Base-by-base conservation (phyloP, 257 asterid species). In the Solanum paucissectum region DNA sequence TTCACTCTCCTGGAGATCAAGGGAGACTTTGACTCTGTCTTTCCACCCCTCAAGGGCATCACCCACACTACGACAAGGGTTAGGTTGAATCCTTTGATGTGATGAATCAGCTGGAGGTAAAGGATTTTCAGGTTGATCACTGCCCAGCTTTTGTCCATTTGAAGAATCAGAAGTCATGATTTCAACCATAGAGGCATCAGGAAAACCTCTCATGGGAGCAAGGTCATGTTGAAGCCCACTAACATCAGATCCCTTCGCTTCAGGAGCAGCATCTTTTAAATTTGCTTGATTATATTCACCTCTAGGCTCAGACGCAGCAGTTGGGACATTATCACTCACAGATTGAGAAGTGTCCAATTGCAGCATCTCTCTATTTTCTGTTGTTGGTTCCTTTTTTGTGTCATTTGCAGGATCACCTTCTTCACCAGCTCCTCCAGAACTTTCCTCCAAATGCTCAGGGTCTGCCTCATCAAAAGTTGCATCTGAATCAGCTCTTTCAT, bases 31-130 rank as follows among this genome's bases (percentile, higher is more conserved):
- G 77, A 95, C 95, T 88, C 98, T 93, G 91, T 97, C 98, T 94
- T 97, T 97, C 99, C 99, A 97, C 71, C 95, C 98, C 36, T 96
- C 99, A 60, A 97, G 93, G 21, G 99, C 99, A 88, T 95, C 94
- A 34, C 99, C 99, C 37, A 97, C 89, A 88, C 92, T 96, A 52
- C 99, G 98, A 85, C 90, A 94, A 49, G 99, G 99, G 89, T 97
- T 96, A 4, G 97, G 96, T 89, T 92, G 93, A 77, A 87, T 64
- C 89, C 93, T 95, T 93, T 90, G 94, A 64, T 69, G 60, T 81
- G 85, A 92, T 34, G 95, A 87, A 86, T 95, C 95, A 20, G 88
- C 79, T 73, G 88, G 91, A 73, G 94, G 93, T 42, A 87, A 68
- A 27, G 93, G 92, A 58, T 92, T 32, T 68, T 83, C 89, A 44